These are phyloP conservation scores for Geopyxis carbonaria DNA, from an alignment of 495 filamentous ascomycete genomes.

Conservation along the genomic window DNA sequence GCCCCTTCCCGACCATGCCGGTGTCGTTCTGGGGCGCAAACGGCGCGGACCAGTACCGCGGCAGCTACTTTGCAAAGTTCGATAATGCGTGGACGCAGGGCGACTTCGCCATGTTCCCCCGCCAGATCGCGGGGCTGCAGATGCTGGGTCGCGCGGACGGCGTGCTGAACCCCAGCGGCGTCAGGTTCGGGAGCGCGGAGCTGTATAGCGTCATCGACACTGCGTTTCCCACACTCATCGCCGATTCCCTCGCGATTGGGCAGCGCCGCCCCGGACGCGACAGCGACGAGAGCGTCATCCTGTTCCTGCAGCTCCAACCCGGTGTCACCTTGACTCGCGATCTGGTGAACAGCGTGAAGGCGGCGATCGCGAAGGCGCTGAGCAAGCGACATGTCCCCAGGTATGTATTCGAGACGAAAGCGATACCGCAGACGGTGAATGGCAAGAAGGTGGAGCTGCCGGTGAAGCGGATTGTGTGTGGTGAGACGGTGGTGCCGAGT, in stretches of 20 bases:
- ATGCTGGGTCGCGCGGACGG: conserved; percentile 77
- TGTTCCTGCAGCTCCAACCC: conserved; percentile 56
- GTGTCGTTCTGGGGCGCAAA: conserved; percentile 52
- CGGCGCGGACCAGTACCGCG: conserved; percentile 40
- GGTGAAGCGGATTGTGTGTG: conserved; percentile 70
- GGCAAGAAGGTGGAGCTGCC: conserved; percentile 74
- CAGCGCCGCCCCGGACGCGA: conserved; percentile 53
- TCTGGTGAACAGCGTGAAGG: conserved; percentile 45
- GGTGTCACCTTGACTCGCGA: conserved; percentile 36
- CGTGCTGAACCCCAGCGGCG: conserved; percentile 72
- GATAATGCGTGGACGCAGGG: conserved; percentile 65
- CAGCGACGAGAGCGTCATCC: conserved; percentile 53
- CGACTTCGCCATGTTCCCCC: conserved; percentile 57
- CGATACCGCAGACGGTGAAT: conserved; percentile 74
- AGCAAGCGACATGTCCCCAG: conserved; percentile 60
- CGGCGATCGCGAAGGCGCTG: conserved; percentile 42
- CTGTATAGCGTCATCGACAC: conserved; percentile 59
- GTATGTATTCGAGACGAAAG: conserved; percentile 61
- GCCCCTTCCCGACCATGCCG: conserved; percentile 57
- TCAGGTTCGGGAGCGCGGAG: conserved; percentile 73
- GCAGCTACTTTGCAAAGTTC: conserved; percentile 57
- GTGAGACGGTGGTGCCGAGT: conserved; percentile 53
- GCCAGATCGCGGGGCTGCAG: conserved; percentile 42
- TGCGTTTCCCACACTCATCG: conserved; percentile 41
- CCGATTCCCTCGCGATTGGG: conserved; percentile 58